Conservation (phyloP, 306 rosid genomes). For the Echinosophora koreensis region DNA sequence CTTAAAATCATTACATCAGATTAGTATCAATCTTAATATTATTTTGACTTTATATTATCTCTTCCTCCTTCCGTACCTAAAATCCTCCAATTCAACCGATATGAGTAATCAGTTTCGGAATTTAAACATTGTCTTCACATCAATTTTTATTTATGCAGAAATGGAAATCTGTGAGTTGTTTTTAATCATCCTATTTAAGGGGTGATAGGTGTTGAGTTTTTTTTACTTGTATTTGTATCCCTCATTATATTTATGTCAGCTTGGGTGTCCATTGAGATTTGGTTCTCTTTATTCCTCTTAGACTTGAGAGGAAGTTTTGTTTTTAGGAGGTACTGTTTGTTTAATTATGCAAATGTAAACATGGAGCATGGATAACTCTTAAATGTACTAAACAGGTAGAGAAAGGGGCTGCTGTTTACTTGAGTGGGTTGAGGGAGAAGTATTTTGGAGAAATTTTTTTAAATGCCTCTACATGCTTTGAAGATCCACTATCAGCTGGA, state of each 20-base stretch:
- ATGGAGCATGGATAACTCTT: conserved; percentile 42
- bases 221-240: not conserved
- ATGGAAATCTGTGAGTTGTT: not conserved
- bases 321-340: conserved; percentile 33
- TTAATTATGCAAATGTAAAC: conserved; percentile 34
- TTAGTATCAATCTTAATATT: too few relatives aligned
- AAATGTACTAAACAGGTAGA: conserved; percentile 72
- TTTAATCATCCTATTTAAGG: not conserved
- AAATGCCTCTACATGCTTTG: conserved; percentile 76
- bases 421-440: conserved; percentile 93
- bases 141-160: not conserved
- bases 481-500: conserved; percentile 61
- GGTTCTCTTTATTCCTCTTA: conserved; percentile 36
- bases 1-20: too few relatives aligned
- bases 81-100: too few relatives aligned
- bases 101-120: not conserved
- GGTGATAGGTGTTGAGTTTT: not conserved
- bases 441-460: conserved; percentile 88
- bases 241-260: not conserved
- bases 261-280: conserved; percentile 11
- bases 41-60: too few relatives aligned
- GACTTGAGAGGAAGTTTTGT: conserved; percentile 36
- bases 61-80: too few relatives aligned
- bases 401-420: conserved; percentile 88
- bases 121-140: not conserved